phyloP scores from a whole-genome alignment of 73 alveolate genomes.

The Paramecium sonneborni region DNA sequence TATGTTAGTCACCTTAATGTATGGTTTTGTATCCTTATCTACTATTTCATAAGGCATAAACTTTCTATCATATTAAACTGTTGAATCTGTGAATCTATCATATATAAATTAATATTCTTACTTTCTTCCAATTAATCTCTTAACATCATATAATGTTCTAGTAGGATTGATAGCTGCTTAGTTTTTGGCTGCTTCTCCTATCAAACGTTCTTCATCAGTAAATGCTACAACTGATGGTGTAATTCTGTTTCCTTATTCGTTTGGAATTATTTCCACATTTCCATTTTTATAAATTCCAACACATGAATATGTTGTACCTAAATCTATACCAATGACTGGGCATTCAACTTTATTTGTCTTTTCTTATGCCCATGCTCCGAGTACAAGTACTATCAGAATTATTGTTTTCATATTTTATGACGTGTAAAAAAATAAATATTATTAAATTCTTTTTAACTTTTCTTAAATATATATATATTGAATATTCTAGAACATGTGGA shows the following conservation, averaged over 20 bases:
- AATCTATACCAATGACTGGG: conserved; percentile 96
- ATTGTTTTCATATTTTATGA: conserved; percentile 11
- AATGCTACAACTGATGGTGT: conserved; percentile 96
- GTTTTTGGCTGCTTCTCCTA: conserved; percentile 96
- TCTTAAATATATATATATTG: neutral
- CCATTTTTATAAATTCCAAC: conserved; percentile 92
- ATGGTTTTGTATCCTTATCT: conserved; percentile 94
- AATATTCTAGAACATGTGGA: conserved; percentile 52
- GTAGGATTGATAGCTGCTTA: conserved; percentile 89
- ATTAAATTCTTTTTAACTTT: neutral
- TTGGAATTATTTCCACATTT: conserved; percentile 92
- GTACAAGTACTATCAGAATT: neutral
- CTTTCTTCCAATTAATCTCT: conserved; percentile 84
- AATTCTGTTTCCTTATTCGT: conserved; percentile 87
- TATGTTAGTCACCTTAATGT: conserved; percentile 79
- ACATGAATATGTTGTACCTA: conserved; percentile 96
- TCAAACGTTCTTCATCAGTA: conserved; percentile 90
- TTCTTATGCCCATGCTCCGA: conserved; percentile 42
- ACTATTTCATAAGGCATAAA: conserved; percentile 89
- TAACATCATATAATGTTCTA: conserved; percentile 85
- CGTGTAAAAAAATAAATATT: conserved; percentile 39
- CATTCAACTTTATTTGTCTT: conserved; percentile 79
- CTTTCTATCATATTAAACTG: conserved; percentile 89
- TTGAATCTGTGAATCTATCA: conserved; percentile 77
- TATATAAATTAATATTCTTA: neutral